Evolutionary conservation across 208 protist genomes (phyloP).

Genomic region (Leishmania major): DNA sequence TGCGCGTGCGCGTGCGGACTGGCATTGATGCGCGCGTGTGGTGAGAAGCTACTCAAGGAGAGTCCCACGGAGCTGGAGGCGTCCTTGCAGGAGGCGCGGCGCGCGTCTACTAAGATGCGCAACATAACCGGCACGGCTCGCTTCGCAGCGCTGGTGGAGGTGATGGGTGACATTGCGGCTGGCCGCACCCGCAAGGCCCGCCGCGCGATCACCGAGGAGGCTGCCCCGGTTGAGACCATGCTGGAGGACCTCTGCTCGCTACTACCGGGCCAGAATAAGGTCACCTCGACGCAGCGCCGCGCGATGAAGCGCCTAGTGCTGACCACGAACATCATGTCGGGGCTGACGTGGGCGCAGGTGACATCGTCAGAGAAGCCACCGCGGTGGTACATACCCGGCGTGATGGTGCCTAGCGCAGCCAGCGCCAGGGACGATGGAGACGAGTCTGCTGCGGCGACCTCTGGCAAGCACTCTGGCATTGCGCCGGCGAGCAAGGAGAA

Average conservation of each 20-base stretch:
- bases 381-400: conserved; percentile 65
- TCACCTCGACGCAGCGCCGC: conserved; percentile 36
- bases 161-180: conserved; percentile 65
- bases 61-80: conserved; percentile 60
- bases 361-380: conserved; percentile 53
- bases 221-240: conserved; percentile 57
- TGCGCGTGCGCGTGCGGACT: conserved; percentile 62
- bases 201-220: conserved; percentile 47
- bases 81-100: conserved; percentile 48
- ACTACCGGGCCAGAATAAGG: conserved; percentile 37
- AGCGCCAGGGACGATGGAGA: not conserved
- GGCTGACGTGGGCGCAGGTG: conserved; percentile 55
- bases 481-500: not conserved
- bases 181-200: conserved; percentile 53
- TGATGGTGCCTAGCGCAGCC: conserved; percentile 21
- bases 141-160: conserved; percentile 61
- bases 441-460: not conserved
- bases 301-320: conserved; percentile 63
- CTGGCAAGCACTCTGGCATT: not conserved
- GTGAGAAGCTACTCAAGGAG: conserved; percentile 85
- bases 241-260: conserved; percentile 59
- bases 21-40: conserved; percentile 71
- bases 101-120: conserved; percentile 27
- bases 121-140: conserved; percentile 39
- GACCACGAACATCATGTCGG: conserved; percentile 52